Conservation (phyloP, 441 rosid genomes). For the Populus hybrid region DNA sequence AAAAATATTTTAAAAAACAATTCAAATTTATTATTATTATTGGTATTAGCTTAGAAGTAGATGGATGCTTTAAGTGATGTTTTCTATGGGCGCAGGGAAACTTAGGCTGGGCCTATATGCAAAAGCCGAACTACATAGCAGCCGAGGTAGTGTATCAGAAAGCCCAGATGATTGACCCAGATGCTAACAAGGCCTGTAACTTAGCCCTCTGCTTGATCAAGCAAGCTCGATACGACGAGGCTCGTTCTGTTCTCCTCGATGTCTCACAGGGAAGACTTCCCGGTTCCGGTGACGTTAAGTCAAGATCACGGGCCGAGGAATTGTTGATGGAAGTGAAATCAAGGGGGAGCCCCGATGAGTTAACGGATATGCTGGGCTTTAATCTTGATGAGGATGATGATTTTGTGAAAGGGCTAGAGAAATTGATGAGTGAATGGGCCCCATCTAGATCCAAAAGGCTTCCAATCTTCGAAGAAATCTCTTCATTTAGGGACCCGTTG, state of each 20-base stretch:
- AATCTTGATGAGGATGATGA: conserved; percentile 42
- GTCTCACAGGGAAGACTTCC: conserved; percentile 36
- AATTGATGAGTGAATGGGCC: conserved; percentile 39
- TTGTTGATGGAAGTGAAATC: conserved; percentile 50
- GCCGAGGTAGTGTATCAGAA: conserved; percentile 82
- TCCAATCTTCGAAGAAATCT: conserved; percentile 81
- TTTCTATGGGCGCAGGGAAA: conserved; percentile 49
- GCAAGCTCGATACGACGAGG: conserved; percentile 61
- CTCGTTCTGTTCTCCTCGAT: conserved; percentile 36
- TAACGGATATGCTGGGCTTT: conserved; percentile 29
- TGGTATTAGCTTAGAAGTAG: too few species aligned
- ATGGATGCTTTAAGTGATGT: too few species aligned
- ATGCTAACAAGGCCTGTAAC: conserved; percentile 67
- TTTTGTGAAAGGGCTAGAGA: conserved; percentile 54
- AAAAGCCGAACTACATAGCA: conserved; percentile 64
- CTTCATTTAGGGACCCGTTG: conserved; percentile 58
- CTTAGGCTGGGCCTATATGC: conserved; percentile 98
- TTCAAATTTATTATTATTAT: too few species aligned
- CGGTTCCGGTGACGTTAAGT: conserved; percentile 55
- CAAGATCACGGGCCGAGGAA: conserved; percentile 61
- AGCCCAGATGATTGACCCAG: conserved; percentile 78
- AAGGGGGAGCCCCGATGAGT: conserved; percentile 19
- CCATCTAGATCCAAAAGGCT: conserved; percentile 68
- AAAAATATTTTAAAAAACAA: too few species aligned
- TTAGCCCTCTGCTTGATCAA: conserved; percentile 66